Base-by-base conservation (phyloP, 75 land plant genomes). In the Selaginella moellendorffii region DNA sequence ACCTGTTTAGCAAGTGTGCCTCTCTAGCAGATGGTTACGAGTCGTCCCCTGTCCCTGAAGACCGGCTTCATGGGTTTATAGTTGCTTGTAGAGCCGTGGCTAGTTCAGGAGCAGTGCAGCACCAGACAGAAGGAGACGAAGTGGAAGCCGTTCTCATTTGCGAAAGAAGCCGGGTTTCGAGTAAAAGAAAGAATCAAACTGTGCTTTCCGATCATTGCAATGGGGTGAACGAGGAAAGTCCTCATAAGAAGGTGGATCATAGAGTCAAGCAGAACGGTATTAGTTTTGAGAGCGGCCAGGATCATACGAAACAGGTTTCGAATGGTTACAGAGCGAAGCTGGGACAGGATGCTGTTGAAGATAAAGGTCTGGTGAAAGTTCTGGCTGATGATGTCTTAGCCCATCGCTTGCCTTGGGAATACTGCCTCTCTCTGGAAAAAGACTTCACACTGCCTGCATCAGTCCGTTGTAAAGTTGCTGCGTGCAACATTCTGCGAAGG, bases 1-100 rank as follows among this genome's bases (percentile, higher is more conserved):
- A 71, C 22, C 23, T 65, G 9, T 71, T 71, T 29, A 71, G 31
- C 12, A 71, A 23, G 12, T 71, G 74, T 66, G 62, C 36, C 2
- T 58, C 53, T 22, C 26, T 66, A 53, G 26, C 9, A 0, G 2
- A 19, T n/a, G 1, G 2, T 14, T 52, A 1, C 9, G 27, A 8
- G 1, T 28, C 31, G 51, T 69, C 71, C 2, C 30, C 61, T 8
- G 61, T 71, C 0, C 71, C 69, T 0, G 26, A 23, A 14, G 71
- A 66, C 22, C 52, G 74, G 23, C 74, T 71, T 29, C 22, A 54
- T 2, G 74, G 74, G 2, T 71, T 71, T 28, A 65, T 71, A 1
- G 58, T 71, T 2, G 74, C 74, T 1, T 71, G 74, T 54, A 54
- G 71, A 26, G 65, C 65, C 54, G 60, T 71, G 22, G 58, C 64